Evolutionary conservation across 202 grass and related monocot species (phyloP).

Genomic region (Alloteropsis angusta): DNA sequence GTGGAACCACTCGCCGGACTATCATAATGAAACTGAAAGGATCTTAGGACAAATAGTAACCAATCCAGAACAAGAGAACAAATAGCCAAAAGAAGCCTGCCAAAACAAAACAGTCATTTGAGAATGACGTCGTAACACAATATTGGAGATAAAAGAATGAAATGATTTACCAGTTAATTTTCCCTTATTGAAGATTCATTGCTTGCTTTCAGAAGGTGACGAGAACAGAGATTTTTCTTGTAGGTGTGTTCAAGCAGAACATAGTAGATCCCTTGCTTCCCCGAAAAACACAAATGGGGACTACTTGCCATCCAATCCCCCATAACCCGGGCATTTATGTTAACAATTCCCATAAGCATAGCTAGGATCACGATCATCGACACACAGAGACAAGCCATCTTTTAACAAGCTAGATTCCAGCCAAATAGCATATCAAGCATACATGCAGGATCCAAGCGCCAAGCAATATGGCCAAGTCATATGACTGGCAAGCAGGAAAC

Average conservation of each 20-base stretch:
- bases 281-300: conserved; percentile 17
- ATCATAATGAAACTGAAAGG: neutral
- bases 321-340: neutral
- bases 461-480: conserved; percentile 46
- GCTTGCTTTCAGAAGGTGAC: neutral
- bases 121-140: conserved; percentile 28
- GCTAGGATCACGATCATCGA: conserved; percentile 17
- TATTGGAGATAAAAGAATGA: neutral
- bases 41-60: conserved; percentile 11
- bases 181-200: conserved; percentile 3
- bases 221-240: neutral
- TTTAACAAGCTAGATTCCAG: conserved; percentile 30
- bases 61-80: conserved; percentile 34
- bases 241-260: conserved; percentile 24
- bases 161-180: conserved; percentile 36
- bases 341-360: neutral
- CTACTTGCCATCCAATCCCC: conserved; percentile 10
- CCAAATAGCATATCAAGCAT: conserved; percentile 29
- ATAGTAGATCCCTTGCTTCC: neutral
- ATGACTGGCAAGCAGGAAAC: conserved; percentile 38
- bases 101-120: conserved; percentile 48
- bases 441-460: conserved; percentile 24
- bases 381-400: conserved; percentile 25
- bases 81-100: conserved; percentile 37
- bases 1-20: neutral